Evolutionary conservation across 139 green algal species (phyloP).

Genomic region (Dunaliella primolecta): DNA sequence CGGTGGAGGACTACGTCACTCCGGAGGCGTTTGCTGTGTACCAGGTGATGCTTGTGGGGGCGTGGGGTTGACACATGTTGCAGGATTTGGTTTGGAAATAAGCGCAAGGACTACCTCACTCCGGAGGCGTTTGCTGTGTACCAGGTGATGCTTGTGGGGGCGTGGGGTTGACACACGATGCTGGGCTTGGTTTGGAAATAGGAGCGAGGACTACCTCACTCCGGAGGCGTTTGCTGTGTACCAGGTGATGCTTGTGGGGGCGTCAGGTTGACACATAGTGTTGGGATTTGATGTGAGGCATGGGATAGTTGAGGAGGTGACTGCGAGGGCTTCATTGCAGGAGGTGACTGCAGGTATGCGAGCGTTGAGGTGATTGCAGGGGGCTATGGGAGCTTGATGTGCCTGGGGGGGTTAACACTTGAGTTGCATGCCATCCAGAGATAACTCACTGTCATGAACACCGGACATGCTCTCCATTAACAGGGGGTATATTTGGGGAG

Average conservation of each 20-base stretch:
- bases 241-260: constrained; percentile 36
- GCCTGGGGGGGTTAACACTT: too few relatives aligned
- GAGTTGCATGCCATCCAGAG: too few relatives aligned
- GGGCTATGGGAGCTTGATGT: too few relatives aligned
- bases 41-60: constrained; percentile 37
- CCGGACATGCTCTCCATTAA: too few relatives aligned
- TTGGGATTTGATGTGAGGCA: background rate
- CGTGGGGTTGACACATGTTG: background rate
- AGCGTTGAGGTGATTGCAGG: too few relatives aligned
- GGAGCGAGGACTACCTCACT: constrained; percentile 91
- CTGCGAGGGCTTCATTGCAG: background rate
- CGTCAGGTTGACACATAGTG: background rate
- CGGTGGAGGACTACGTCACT: constrained; percentile 96
- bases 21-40: constrained; percentile 92
- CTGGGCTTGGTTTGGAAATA: background rate
- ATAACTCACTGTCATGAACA: too few relatives aligned
- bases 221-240: constrained; percentile 90
- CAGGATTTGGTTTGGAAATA: background rate
- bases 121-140: constrained; percentile 92
- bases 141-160: constrained; percentile 37
- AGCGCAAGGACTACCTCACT: constrained; percentile 91
- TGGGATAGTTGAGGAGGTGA: constrained; percentile 52
- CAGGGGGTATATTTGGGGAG: too few relatives aligned
- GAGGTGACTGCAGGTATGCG: background rate
- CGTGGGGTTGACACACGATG: background rate